Base-by-base conservation (phyloP, 73 alveolate genomes). In the Uronychia setigera region DNA sequence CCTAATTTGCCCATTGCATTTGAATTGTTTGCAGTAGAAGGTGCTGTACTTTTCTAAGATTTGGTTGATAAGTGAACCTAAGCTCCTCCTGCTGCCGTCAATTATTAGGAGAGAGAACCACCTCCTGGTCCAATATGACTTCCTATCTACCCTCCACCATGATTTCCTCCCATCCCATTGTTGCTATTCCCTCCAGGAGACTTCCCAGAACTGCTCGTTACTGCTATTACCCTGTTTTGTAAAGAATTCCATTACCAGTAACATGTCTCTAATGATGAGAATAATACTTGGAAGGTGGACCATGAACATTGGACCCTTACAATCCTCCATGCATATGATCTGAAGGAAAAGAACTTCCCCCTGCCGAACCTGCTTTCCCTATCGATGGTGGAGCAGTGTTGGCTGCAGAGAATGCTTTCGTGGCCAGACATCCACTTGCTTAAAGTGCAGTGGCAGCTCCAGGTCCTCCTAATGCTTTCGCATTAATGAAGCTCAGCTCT, bases 381-480 rank as follows among this genome's bases (percentile, higher is more conserved):
- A 46, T 46, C 19, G 67, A 46, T 11, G 67, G 67, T 11, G 67
- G 67, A 46, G 67, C 67, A 11, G 67, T 46, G 67, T 46, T 46
- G 5, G 67, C 67, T 46, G 67, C 67, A 5, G 67, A 46, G 19
- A 46, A 46, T 5, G 67, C 67, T 19, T 46, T 46, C 19, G 67
- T 46, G 5, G 67, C 67, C 67, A 46, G 19, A 19, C 67, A 46
- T 11, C 67, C 67, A 46, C 67, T 46, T 46, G 67, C 67, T 46
- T 46, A 46, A 46, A 46, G 67, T 46, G 67, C 67, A 11, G 67
- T 46, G n/a, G 67, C 67, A 5, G 67, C 67, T 46, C 67, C 67
- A 5, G 67, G 67, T 5, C 67, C 67, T 46, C 67, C 67, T 46
- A 46, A 19, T 11, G 67, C 67, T 46, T 46, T 46, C 67, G 67